These are phyloP conservation scores for Phoma herbarum DNA, from an alignment of 2,329 filamentous ascomycete species.

Conservation along the genomic window DNA sequence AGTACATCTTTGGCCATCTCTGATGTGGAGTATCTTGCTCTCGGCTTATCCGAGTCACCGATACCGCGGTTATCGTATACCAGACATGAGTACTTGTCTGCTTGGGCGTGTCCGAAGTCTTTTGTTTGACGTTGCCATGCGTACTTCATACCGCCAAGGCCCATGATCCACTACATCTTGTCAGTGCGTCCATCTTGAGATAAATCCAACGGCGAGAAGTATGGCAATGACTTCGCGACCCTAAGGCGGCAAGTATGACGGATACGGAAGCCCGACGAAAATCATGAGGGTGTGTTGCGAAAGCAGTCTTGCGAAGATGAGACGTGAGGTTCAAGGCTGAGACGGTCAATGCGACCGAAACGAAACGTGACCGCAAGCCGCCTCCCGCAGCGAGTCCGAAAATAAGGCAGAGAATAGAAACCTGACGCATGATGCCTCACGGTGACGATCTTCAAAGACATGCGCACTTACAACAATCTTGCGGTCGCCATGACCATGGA, in stretches of 20 bases:
- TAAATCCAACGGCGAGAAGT: neutral
- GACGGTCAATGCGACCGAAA: conserved; percentile 50
- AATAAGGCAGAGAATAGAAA: conserved; percentile 27
- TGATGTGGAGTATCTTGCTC: conserved; percentile 79
- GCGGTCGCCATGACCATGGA: conserved; percentile 77
- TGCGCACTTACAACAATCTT: conserved; percentile 73
- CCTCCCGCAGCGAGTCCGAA: conserved; percentile 15
- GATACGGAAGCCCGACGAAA: conserved; percentile 7
- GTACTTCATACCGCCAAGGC: conserved; percentile 72
- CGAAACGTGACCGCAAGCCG: conserved; percentile 40
- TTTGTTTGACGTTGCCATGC: conserved; percentile 86
- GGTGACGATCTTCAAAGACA: conserved; percentile 28
- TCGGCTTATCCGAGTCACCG: conserved; percentile 79
- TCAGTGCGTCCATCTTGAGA: conserved; percentile 19
- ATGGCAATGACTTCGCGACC: neutral
- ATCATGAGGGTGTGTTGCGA: neutral
- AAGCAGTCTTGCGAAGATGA: conserved; percentile 28
- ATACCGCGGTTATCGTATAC: conserved; percentile 87
- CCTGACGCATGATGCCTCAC: conserved; percentile 27
- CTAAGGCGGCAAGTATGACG: neutral
- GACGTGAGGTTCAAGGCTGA: conserved; percentile 40
- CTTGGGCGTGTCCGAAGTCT: conserved; percentile 78
- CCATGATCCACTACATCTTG: conserved; percentile 75
- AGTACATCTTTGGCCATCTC: conserved; percentile 84
- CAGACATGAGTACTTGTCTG: conserved; percentile 74